A percentile compares a stretch with the other conserved stretches of the same genome.
These are phyloP conservation scores for Obelidium mucronatum DNA, from an alignment of 192 early-diverging fungal genomes.

Conservation along the genomic window DNA sequence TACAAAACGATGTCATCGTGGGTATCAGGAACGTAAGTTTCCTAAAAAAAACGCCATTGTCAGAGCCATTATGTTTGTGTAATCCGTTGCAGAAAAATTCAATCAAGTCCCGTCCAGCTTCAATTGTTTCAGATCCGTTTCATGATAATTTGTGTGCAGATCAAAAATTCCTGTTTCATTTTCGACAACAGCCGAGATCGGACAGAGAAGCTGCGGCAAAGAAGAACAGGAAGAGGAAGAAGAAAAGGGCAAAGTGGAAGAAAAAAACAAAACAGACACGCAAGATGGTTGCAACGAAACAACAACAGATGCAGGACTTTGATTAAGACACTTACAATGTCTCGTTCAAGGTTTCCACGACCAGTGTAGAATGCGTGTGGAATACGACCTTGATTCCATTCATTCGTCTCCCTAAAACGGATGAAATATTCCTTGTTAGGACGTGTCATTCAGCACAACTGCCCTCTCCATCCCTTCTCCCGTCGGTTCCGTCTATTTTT, in stretches of 20 bases:
- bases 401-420: constrained; percentile 59
- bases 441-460: neutral
- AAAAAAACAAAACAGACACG: neutral
- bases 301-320: too few species aligned
- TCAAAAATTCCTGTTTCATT: too few species aligned
- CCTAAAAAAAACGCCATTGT: constrained; percentile 40
- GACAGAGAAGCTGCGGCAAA: too few species aligned
- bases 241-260: neutral
- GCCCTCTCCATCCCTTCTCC: neutral
- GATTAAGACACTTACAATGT: constrained; percentile 53
- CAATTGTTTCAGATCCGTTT: too few species aligned
- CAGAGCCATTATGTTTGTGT: too few species aligned
- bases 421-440: too few species aligned
- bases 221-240: neutral
- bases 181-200: too few species aligned
- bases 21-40: constrained; percentile 54
- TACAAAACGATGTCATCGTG: constrained; percentile 62
- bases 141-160: too few species aligned
- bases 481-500: too few species aligned
- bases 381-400: constrained; percentile 61
- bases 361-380: constrained; percentile 61
- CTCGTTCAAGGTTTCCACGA: constrained; percentile 57
- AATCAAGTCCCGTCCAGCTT: too few species aligned
- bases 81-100: too few species aligned
- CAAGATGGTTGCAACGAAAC: too few species aligned